Percentiles rank a stretch among this genome's conserved stretches.
Conservation (phyloP, 2,329 filamentous ascomycete species). For the Cladophialophora psammophila region DNA sequence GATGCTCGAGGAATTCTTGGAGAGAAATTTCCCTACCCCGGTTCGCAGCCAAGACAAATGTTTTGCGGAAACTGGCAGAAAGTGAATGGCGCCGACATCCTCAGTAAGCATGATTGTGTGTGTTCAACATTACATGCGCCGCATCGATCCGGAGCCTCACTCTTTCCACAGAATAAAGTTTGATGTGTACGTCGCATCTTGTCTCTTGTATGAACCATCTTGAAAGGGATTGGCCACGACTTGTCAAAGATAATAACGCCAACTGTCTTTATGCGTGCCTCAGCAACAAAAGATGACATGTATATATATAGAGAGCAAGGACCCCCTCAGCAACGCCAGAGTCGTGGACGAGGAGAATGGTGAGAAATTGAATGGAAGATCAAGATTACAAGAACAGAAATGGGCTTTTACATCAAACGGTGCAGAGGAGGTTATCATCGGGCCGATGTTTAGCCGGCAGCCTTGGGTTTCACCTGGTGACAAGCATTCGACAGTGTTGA, state of each 20-base stretch:
- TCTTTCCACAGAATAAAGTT: not conserved
- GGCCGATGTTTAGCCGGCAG: not conserved
- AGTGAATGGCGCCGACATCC: conserved; percentile 2
- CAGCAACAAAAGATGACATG: no score
- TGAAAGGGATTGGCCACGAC: no score
- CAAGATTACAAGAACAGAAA: not conserved
- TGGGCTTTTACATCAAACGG: not conserved
- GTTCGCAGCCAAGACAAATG: conserved; percentile 2
- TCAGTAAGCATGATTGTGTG: not conserved
- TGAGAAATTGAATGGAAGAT: not conserved
- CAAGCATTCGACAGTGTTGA: no score
- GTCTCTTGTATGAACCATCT: not conserved
- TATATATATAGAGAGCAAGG: no score
- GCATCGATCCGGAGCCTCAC: not conserved
- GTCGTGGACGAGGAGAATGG: not conserved
- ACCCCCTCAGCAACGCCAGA: not conserved
- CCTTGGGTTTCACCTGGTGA: not conserved
- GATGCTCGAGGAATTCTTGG: not conserved
- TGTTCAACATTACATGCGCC: not conserved
- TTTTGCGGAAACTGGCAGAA: not conserved
- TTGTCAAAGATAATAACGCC: no score
- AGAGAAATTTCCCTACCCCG: not conserved
- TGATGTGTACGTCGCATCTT: not conserved
- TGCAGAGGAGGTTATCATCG: not conserved
- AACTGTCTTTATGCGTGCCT: no score